Evolutionary conservation across 2,329 filamentous ascomycete species (phyloP).

Genomic region (Sarocladium brachiariae): DNA sequence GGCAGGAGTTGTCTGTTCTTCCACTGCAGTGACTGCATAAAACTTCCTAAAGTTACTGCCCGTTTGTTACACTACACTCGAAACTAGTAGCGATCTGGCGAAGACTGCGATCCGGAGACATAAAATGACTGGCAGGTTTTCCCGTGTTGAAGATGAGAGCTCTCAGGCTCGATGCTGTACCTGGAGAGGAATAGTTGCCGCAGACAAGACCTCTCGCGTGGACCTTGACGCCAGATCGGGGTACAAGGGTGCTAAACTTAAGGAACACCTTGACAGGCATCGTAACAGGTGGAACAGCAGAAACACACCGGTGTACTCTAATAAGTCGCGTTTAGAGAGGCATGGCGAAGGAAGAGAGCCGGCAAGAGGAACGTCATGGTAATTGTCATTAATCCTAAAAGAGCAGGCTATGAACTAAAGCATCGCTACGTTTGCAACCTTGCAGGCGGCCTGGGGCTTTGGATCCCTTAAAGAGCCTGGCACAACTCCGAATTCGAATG

Average conservation of each 20-base stretch:
- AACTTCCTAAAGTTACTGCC: no score
- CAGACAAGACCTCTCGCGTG: not conserved
- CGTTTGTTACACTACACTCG: no score
- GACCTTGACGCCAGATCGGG: not conserved
- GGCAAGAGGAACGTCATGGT: not conserved
- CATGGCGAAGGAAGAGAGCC: not conserved
- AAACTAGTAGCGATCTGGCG: no score
- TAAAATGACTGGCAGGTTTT: not conserved
- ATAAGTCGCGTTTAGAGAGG: not conserved
- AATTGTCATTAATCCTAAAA: not conserved
- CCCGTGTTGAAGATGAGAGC: not conserved
- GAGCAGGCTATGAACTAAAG: not conserved
- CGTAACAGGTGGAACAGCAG: not conserved
- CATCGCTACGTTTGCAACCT: not conserved
- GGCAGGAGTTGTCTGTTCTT: no score
- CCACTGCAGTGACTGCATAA: no score
- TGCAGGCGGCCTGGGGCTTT: not conserved
- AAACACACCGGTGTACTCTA: not conserved
- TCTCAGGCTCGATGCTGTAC: not conserved
- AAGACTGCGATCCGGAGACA: not conserved
- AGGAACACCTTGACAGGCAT: not conserved
- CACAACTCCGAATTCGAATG: not conserved
- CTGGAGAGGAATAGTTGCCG: not conserved
- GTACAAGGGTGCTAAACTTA: not conserved
- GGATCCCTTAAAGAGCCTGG: not conserved